A percentile compares a stretch with the other conserved stretches of the same genome.
Evolutionary conservation across 2,329 filamentous ascomycete species (phyloP).

Genomic region (Stemphylium lycopersici): DNA sequence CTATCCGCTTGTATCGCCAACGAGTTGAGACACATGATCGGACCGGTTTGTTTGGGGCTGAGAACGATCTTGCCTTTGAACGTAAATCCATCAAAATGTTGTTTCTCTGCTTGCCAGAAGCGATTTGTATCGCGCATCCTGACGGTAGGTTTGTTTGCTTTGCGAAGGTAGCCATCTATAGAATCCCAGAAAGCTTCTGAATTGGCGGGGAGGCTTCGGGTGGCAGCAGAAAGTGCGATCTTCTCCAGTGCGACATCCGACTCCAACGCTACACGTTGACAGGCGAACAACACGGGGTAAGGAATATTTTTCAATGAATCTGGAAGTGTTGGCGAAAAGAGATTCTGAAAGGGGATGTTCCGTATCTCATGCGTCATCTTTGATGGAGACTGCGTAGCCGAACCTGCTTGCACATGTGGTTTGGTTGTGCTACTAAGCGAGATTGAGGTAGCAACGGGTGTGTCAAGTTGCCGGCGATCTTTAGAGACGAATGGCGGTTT

Average conservation of each 20-base stretch:
- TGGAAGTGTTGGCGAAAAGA: slow-evolving; percentile 35
- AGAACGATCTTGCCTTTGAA: slow-evolving; percentile 42
- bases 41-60: slow-evolving; percentile 16
- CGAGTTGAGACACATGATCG: slow-evolving; percentile 36
- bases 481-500: background rate
- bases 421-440: too few species aligned
- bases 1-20: slow-evolving; percentile 35
- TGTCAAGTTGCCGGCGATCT: background rate
- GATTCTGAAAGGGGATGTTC: slow-evolving; percentile 31
- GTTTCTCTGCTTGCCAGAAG: slow-evolving; percentile 35
- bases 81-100: slow-evolving; percentile 34
- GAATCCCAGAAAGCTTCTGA: slow-evolving; percentile 30
- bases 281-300: slow-evolving; percentile 45
- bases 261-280: slow-evolving; percentile 33
- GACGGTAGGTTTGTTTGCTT: background rate
- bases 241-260: slow-evolving; percentile 16
- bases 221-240: slow-evolving; percentile 21
- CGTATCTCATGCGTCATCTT: slow-evolving; percentile 34
- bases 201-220: slow-evolving; percentile 7
- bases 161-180: slow-evolving; percentile 6
- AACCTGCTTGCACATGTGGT: background rate
- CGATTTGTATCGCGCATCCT: slow-evolving; percentile 19
- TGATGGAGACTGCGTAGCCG: slow-evolving; percentile 19
- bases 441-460: background rate
- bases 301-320: slow-evolving; percentile 21